Conservation (phyloP, 805 yeast genomes). For the Ogataea naganishii region DNA sequence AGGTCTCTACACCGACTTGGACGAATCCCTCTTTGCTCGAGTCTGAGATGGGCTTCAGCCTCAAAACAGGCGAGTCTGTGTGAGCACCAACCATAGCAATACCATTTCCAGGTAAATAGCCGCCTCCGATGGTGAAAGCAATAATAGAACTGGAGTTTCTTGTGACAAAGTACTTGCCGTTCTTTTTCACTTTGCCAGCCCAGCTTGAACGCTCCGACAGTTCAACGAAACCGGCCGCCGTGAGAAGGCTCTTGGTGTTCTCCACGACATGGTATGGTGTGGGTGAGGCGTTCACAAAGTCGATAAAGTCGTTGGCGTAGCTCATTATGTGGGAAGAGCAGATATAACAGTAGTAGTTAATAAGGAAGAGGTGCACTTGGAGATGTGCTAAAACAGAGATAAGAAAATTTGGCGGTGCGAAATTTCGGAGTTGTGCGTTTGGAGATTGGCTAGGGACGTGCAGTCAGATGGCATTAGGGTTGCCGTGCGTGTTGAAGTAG, state of each 20-base stretch:
- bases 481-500: no score
- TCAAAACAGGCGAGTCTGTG: constrained; percentile 86
- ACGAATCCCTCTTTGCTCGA: constrained; percentile 63
- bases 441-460: no score
- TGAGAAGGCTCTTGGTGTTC: constrained; percentile 46
- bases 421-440: no score
- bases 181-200: constrained; percentile 44
- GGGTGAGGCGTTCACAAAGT: constrained; percentile 77
- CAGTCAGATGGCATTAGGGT: no score
- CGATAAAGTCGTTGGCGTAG: constrained; percentile 54
- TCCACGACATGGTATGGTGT: constrained; percentile 92
- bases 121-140: constrained; percentile 75
- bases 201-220: constrained; percentile 65
- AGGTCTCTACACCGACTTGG: constrained; percentile 88
- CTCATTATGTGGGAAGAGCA: no score
- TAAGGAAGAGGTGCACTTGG: no score
- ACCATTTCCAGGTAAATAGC: constrained; percentile 71
- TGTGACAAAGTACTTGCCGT: constrained; percentile 75
- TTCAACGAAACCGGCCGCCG: constrained; percentile 61
- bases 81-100: constrained; percentile 91
- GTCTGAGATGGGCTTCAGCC: constrained; percentile 82
- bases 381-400: no score
- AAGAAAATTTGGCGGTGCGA: no score
- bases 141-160: constrained; percentile 84
- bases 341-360: no score